phyloP scores from a whole-genome alignment of 1,284 basidiomycete species.

The Microbotryum scabiosae region DNA sequence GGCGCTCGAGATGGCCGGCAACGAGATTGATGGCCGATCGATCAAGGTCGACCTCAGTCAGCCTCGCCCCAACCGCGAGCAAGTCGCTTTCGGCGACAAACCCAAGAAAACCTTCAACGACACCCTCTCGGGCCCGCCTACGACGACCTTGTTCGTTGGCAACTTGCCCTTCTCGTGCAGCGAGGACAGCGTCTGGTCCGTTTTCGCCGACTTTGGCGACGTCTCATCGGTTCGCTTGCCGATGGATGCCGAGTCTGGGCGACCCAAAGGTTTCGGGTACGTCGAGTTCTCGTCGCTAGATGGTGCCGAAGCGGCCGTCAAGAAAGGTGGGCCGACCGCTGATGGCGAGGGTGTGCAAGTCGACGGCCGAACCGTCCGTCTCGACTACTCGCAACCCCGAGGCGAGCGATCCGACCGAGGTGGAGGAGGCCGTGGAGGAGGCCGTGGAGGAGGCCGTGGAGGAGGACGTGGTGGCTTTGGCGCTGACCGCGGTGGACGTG shows the following conservation, averaged over 20 bases:
- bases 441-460: conserved; percentile 38
- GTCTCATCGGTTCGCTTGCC: conserved; percentile 67
- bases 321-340: conserved; percentile 41
- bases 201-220: conserved; percentile 82
- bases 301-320: conserved; percentile 71
- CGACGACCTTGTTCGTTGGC: conserved; percentile 76
- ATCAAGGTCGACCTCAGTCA: conserved; percentile 78
- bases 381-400: conserved; percentile 86
- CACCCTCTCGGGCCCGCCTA: conserved; percentile 51
- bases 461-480: conserved; percentile 36
- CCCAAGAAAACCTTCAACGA: conserved; percentile 43
- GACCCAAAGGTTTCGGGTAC: conserved; percentile 93
- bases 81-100: conserved; percentile 61
- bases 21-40: conserved; percentile 84
- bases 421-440: conserved; percentile 31
- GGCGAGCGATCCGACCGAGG: conserved; percentile 49
- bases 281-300: conserved; percentile 82
- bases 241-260: conserved; percentile 84
- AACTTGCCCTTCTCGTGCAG: conserved; percentile 73
- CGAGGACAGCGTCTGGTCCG: conserved; percentile 84
- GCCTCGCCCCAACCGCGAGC: conserved; percentile 56
- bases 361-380: conserved; percentile 68
- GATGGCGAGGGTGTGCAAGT: conserved; percentile 64
- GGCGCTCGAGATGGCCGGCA: conserved; percentile 65
- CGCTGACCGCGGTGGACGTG: too few species aligned